phyloP scores from a whole-genome alignment of 148 eudicot species.

The Rhododendron ferrugineum region DNA sequence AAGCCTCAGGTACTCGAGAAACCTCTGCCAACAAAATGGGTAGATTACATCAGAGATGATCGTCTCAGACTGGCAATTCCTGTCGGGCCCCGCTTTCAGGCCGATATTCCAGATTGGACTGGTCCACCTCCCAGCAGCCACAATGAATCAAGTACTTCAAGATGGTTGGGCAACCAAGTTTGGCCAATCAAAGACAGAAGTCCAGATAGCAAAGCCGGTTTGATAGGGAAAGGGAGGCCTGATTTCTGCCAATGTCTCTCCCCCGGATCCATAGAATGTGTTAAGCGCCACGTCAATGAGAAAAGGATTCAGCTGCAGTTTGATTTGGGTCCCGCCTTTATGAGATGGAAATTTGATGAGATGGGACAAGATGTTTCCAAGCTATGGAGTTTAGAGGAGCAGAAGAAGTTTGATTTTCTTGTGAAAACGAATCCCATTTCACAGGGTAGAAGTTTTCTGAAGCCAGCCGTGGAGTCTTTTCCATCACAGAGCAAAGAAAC shows the following conservation, averaged over 20 bases:
- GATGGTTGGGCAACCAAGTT: conserved; percentile 45
- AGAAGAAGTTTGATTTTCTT: conserved; percentile 32
- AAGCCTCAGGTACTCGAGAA: conserved; percentile 22
- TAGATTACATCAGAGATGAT: conserved; percentile 25
- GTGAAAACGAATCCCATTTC: conserved; percentile 44
- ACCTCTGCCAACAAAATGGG: conserved; percentile 21
- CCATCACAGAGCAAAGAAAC: conserved; percentile 27
- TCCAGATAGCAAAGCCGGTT: conserved; percentile 4
- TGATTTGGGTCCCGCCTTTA: conserved; percentile 57
- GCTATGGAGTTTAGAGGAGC: conserved; percentile 45
- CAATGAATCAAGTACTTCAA: conserved; percentile 24
- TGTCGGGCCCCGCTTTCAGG: conserved; percentile 74
- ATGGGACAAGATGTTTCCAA: conserved; percentile 67
- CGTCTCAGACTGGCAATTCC: conserved; percentile 43
- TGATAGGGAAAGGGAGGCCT: conserved; percentile 61
- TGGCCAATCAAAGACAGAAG: conserved; percentile 40
- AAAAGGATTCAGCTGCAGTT: conserved; percentile 29
- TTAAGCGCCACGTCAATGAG: conserved; percentile 38
- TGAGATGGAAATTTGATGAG: conserved; percentile 55
- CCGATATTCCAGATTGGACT: conserved; percentile 42
- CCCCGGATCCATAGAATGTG: conserved; percentile 51
- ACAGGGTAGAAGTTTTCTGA: conserved; percentile 37
- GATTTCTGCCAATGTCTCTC: conserved; percentile 44
- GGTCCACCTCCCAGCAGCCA: conserved; percentile 24
- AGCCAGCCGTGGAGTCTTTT: conserved; percentile 36